These are phyloP conservation scores for Hypoxylon sp. DNA, from an alignment of 2,329 filamentous ascomycete species.

Conservation along the genomic window DNA sequence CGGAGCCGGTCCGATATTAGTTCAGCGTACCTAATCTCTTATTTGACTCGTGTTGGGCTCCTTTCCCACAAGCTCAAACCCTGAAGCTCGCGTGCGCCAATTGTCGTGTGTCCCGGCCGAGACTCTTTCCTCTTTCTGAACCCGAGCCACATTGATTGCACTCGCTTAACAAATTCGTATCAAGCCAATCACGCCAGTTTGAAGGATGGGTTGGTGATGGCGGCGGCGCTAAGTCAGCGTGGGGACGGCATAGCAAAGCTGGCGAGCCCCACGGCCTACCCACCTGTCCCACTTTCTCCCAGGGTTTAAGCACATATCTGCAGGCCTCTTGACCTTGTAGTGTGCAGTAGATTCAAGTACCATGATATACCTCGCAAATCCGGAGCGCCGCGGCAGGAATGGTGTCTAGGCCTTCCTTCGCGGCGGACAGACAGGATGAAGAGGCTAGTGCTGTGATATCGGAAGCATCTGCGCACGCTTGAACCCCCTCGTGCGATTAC, in stretches of 20 bases:
- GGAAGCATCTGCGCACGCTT: constrained; percentile 3
- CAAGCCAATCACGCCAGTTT: constrained; percentile 31
- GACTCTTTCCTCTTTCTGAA: constrained; percentile 17
- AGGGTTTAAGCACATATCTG: constrained; percentile 24
- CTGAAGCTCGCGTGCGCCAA: constrained; percentile 27
- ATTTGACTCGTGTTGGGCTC: constrained; percentile 2
- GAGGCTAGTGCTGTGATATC: constrained; percentile 10
- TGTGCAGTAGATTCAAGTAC: constrained; percentile 9
- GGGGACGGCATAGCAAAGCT: constrained; percentile 30
- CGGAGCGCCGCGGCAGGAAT: not conserved
- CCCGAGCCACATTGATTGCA: constrained; percentile 10
- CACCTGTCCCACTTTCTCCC: constrained; percentile 1
- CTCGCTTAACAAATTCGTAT: constrained; percentile 35
- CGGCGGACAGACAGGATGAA: not conserved
- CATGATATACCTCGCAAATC: not conserved
- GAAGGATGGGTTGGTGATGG: constrained; percentile 31
- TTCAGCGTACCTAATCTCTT: constrained; percentile 14
- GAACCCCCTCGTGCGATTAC: not conserved
- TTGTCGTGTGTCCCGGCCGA: constrained; percentile 25
- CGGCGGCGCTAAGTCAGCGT: constrained; percentile 34
- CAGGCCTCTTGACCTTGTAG: constrained; percentile 13
- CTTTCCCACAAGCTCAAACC: constrained; percentile 12
- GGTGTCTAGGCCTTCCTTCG: constrained; percentile 11
- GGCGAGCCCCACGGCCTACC: constrained; percentile 18
- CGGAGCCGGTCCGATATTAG: constrained; percentile 5